A percentile compares a stretch with the other conserved stretches of the same genome.
phyloP scores from a whole-genome alignment of 2,329 filamentous ascomycete species.

The Chaetomiaceae sp. region DNA sequence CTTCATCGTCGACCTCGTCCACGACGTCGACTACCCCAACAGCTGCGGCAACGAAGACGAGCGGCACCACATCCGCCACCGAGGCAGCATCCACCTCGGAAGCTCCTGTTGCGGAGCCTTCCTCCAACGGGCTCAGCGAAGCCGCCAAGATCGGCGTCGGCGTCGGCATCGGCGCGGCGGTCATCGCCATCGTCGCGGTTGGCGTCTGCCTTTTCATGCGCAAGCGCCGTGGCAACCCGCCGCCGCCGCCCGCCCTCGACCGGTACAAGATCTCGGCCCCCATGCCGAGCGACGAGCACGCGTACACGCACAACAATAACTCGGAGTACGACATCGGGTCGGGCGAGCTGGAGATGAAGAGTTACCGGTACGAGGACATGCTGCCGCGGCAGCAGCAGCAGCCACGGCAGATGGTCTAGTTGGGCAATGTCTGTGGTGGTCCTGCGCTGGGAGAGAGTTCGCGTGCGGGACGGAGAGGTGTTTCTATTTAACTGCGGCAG shows the following conservation, averaged over 20 bases:
- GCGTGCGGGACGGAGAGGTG: neutral
- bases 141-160: slow-evolving; percentile 47
- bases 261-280: slow-evolving; percentile 48
- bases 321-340: slow-evolving; percentile 36
- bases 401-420: slow-evolving; percentile 38
- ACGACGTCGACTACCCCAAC: neutral
- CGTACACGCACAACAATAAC: slow-evolving; percentile 35
- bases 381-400: slow-evolving; percentile 45
- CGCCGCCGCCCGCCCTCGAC: slow-evolving; percentile 22
- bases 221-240: slow-evolving; percentile 14
- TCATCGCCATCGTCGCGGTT: slow-evolving; percentile 36
- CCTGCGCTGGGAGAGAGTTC: neutral
- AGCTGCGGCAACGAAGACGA: slow-evolving; percentile 2
- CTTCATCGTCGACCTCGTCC: too few species aligned
- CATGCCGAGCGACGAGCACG: slow-evolving; percentile 42
- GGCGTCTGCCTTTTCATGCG: slow-evolving; percentile 39
- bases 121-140: slow-evolving; percentile 31
- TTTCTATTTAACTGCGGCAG: neutral
- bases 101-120: neutral
- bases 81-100: slow-evolving; percentile 11
- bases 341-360: slow-evolving; percentile 46
- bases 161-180: slow-evolving; percentile 41
- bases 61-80: slow-evolving; percentile 2
- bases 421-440: neutral
- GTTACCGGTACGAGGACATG: slow-evolving; percentile 55